Evolutionary conservation across 2,329 filamentous ascomycete genomes (phyloP).

Genomic region (Plenodomus biglobosus): DNA sequence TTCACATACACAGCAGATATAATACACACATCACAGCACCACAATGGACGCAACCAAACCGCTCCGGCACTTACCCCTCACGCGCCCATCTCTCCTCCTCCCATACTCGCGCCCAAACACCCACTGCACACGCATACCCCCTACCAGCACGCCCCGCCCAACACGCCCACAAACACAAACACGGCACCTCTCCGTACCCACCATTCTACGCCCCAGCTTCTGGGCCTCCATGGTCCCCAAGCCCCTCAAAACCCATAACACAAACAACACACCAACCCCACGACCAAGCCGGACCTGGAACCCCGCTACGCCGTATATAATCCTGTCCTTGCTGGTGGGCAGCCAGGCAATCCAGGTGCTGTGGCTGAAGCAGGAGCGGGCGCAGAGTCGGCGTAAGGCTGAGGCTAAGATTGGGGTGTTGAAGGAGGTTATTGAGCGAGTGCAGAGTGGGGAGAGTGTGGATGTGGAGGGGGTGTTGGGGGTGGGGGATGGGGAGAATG

Average conservation of each 20-base stretch:
- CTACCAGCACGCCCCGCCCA: constrained; percentile 19
- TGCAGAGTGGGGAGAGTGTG: constrained; percentile 39
- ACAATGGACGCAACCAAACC: constrained; percentile 30
- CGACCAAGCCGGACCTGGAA: constrained; percentile 44
- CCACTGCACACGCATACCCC: constrained; percentile 19
- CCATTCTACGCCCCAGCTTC: constrained; percentile 41
- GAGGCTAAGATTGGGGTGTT: constrained; percentile 77
- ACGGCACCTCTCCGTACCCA: constrained; percentile 35
- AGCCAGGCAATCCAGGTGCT: constrained; percentile 96
- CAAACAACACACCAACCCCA: constrained; percentile 8
- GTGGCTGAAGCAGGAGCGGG: constrained; percentile 72
- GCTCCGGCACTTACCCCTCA: constrained; percentile 33
- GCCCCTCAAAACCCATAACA: constrained; percentile 21
- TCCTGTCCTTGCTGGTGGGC: constrained; percentile 75
- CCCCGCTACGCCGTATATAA: constrained; percentile 67
- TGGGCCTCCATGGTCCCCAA: constrained; percentile 45
- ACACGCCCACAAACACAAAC: constrained; percentile 4
- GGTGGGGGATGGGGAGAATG: constrained; percentile 71
- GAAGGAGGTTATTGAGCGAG: constrained; percentile 66
- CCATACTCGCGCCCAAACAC: constrained; percentile 19
- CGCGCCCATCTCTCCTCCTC: constrained; percentile 19
- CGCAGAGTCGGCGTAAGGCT: constrained; percentile 71
- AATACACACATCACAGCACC: not conserved
- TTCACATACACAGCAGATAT: not conserved
- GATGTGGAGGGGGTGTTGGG: constrained; percentile 84